These are phyloP conservation scores for Saturnispora dispora DNA, from an alignment of 805 yeast genomes.

Conservation along the genomic window DNA sequence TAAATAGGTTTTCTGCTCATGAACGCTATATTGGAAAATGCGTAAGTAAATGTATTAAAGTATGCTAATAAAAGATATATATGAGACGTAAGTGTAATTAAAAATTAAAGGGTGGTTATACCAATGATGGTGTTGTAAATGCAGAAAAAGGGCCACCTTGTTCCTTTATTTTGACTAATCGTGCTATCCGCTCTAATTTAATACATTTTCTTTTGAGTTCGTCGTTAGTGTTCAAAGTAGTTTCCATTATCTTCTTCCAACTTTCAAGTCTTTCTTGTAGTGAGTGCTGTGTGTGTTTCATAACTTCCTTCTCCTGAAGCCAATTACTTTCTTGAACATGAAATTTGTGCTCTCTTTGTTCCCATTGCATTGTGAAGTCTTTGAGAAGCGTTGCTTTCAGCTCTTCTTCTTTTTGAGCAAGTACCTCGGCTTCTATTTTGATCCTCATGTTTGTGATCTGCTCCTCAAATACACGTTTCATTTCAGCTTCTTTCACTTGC, in stretches of 20 bases:
- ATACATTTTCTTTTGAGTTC: constrained; percentile 3
- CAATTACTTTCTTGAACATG: not conserved
- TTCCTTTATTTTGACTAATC: constrained; percentile 14
- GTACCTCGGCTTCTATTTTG: not conserved
- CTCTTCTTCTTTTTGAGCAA: not conserved
- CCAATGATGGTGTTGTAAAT: constrained; percentile 9
- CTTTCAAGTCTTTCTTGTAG: constrained; percentile 1
- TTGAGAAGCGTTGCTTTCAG: not conserved
- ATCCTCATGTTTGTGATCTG: not conserved
- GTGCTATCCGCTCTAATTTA: constrained; percentile 18
- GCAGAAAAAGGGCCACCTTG: constrained; percentile 6
- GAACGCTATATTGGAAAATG: too few relatives aligned
- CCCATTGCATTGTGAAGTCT: not conserved
- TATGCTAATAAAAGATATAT: not conserved
- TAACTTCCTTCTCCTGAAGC: not conserved
- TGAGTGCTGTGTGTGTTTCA: not conserved
- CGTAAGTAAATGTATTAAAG: not conserved
- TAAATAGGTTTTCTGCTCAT: not conserved
- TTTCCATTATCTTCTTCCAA: constrained; percentile 1
- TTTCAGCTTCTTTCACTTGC: not conserved
- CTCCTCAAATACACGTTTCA: not conserved
- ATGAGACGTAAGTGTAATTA: not conserved
- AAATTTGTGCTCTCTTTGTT: not conserved
- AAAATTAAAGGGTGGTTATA: not conserved
- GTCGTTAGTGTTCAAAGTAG: not conserved